Evolutionary conservation across 179 eudicot species (phyloP).

Genomic region (Actinidia polygama): DNA sequence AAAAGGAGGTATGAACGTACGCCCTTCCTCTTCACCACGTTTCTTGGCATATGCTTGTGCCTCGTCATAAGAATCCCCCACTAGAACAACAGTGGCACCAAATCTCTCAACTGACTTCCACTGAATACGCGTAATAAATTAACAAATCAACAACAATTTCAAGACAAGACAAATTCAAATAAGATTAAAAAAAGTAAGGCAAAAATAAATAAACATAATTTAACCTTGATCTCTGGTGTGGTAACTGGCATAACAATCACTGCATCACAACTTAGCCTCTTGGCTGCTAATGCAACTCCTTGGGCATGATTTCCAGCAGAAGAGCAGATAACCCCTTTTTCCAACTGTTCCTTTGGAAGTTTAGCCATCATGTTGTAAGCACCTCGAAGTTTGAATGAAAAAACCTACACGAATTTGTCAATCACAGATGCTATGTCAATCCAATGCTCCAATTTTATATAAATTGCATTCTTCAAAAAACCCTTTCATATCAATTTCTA

Average conservation of each 20-base stretch:
- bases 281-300: slow-evolving; percentile 94
- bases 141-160: neutral
- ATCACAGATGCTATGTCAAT: slow-evolving; percentile 1
- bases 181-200: neutral
- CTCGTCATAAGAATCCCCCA: slow-evolving; percentile 96
- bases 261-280: slow-evolving; percentile 77
- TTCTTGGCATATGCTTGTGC: slow-evolving; percentile 87
- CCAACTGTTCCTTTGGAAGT: slow-evolving; percentile 75
- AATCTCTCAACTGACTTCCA: slow-evolving; percentile 92
- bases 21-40: slow-evolving; percentile 70
- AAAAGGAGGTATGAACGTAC: slow-evolving; percentile 92
- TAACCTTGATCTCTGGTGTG: slow-evolving; percentile 97
- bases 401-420: slow-evolving; percentile 55
- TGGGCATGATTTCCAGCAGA: slow-evolving; percentile 99
- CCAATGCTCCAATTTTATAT: slow-evolving; percentile 1
- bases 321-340: slow-evolving; percentile 91
- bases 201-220: neutral
- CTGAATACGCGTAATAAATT: slow-evolving; percentile 34
- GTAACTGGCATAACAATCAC: slow-evolving; percentile 97
- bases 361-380: slow-evolving; percentile 98
- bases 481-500: too few relatives aligned
- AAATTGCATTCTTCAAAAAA: neutral
- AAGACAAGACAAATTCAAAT: neutral
- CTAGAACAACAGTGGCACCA: slow-evolving; percentile 93
- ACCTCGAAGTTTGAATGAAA: slow-evolving; percentile 93